phyloP scores from a whole-genome alignment of 2,329 filamentous ascomycete species.

The Didymella segeticola region DNA sequence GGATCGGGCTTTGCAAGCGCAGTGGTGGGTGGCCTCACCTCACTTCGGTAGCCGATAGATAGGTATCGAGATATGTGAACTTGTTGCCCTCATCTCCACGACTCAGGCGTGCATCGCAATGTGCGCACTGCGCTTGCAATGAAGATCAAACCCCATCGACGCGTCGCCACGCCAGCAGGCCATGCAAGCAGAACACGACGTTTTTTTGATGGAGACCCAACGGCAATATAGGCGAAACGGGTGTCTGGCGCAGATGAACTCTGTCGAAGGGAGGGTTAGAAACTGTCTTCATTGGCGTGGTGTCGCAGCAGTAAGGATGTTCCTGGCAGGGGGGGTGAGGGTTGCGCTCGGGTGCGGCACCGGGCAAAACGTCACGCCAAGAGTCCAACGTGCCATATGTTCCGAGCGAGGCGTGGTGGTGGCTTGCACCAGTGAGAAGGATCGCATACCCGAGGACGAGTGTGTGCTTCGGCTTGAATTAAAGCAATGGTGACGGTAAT shows the following conservation, averaged over 20 bases:
- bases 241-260: constrained; percentile 8
- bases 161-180: constrained; percentile 4
- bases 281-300: not conserved
- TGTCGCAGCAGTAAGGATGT: constrained; percentile 4
- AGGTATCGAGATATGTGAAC: not conserved
- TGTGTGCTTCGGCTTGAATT: not conserved
- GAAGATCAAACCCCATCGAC: constrained; percentile 14
- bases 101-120: not conserved
- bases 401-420: constrained; percentile 1
- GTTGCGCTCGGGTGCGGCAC: too few species aligned
- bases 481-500: not conserved
- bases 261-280: not conserved
- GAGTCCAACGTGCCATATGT: not conserved
- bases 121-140: constrained; percentile 2
- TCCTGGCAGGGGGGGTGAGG: too few species aligned
- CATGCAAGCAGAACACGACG: not conserved
- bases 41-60: too few species aligned
- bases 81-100: constrained; percentile 1
- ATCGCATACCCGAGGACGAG: constrained; percentile 4
- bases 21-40: constrained; percentile 1
- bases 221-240: constrained; percentile 12
- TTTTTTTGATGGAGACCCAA: too few species aligned
- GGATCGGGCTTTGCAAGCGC: not conserved
- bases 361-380: too few species aligned
- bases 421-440: not conserved